Evolutionary conservation across 257 asterid species (phyloP), one percentile per base, ranked within the genome.

Genomic region (Solanum peruvianum): DNA sequence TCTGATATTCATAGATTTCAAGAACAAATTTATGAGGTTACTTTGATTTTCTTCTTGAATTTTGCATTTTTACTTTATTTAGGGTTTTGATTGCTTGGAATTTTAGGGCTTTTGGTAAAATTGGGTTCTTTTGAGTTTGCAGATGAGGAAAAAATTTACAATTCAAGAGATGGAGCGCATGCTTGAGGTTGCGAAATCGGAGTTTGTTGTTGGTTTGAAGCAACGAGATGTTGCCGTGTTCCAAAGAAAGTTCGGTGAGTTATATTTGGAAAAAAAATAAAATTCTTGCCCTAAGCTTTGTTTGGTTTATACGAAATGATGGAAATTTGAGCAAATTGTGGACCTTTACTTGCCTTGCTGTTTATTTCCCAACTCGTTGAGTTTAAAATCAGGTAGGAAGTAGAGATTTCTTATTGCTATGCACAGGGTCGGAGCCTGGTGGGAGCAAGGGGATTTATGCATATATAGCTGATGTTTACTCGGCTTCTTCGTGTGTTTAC

Each of bases 171-270:
- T 93, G 94, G 96, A 90, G 86, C 90, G 72, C 14, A 89, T 82
- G 49, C 91, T 91, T 67, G 92, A 90, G 87, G 90, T 91, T 41
- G 77, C 88, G 81, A 94, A 93, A 89, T 86, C 91, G 31, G 94
- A 94, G 67, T 56, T 90, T 29, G 2, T 90, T 84, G 85, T 92
- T 86, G 96, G 96, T 66, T 87, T 92, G 90, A 94, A 93, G 91
- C 91, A 90, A 41, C 92, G 92, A 82, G 98, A 94, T 73, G 93
- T 94, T 67, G 76, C 84, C 52, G 64, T 91, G 58, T 94, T 86
- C 90, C 92, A 92, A 92, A 90, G 88, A 49, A 94, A 92, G 90
- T 88, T 89, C 87, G 99, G 98, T 97, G 86, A 75, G 93, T 90
- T 82, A 27, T 49, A 45, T 71, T 86, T 76, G 56, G 11, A 52